A percentile compares a stretch with the other conserved stretches of the same genome.
phyloP scores from a whole-genome alignment of 2,329 filamentous ascomycete genomes.

The Sarocladium oryzae region DNA sequence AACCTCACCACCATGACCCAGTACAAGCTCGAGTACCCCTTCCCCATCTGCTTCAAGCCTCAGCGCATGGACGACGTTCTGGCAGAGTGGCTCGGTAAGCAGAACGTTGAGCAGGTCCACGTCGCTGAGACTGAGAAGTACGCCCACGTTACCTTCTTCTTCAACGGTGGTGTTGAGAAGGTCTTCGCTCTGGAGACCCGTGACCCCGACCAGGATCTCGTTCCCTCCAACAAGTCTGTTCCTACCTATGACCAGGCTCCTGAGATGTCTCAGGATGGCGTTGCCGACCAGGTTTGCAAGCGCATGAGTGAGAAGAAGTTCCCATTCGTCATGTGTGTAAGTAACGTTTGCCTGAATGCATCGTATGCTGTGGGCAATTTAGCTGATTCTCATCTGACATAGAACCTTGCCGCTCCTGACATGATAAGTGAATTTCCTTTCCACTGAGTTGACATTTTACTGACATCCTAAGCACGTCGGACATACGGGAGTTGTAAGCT shows the following conservation, averaged over 20 bases:
- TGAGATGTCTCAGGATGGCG: conserved; percentile 89
- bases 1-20: conserved; percentile 94
- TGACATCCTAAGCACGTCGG: conserved; percentile 51
- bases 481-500: conserved; percentile 71
- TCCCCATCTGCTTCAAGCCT: conserved; percentile 85
- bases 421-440: conserved; percentile 46
- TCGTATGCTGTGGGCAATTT: background rate
- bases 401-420: conserved; percentile 98
- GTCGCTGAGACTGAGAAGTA: conserved; percentile 99
- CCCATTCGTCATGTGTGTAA: conserved; percentile 76
- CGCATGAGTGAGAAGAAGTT: conserved; percentile 78
- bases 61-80: conserved; percentile 98
- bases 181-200: conserved; percentile 86
- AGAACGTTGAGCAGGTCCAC: conserved; percentile 87
- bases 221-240: conserved; percentile 83
- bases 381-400: background rate
- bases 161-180: conserved; percentile 98
- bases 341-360: background rate
- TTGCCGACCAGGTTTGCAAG: conserved; percentile 85
- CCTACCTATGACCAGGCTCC: conserved; percentile 92
- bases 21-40: conserved; percentile 94
- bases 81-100: conserved; percentile 89
- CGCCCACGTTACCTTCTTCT: conserved; percentile 99
- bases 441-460: background rate
- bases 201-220: conserved; percentile 70